phyloP scores from a whole-genome alignment of 345 rosid genomes.

The Heritiera littoralis region DNA sequence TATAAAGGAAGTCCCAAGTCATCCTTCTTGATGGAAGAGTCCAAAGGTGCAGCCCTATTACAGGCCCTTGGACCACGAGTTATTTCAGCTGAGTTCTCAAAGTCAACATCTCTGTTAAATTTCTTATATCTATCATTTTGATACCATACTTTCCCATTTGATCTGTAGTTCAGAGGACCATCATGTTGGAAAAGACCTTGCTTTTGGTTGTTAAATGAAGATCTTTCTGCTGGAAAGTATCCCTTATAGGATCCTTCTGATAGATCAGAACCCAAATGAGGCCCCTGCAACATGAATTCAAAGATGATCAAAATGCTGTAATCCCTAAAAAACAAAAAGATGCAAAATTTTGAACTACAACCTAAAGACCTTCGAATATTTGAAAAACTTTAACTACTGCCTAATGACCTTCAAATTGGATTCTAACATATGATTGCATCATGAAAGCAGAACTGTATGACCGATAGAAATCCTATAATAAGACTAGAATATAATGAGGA shows the following conservation, averaged over 20 bases:
- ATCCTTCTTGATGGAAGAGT: conserved; percentile 42
- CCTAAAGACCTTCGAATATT: background rate
- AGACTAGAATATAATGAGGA: background rate
- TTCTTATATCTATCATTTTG: conserved; percentile 43
- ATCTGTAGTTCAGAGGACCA: conserved; percentile 39
- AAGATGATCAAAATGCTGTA: conserved; percentile 17
- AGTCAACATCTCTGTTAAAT: conserved; percentile 39
- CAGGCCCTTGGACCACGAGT: conserved; percentile 68
- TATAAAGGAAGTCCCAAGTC: conserved; percentile 31
- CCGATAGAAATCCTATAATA: background rate
- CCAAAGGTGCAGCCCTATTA: conserved; percentile 33
- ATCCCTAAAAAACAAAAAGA: background rate
- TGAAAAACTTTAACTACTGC: background rate
- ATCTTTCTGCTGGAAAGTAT: conserved; percentile 41
- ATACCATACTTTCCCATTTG: conserved; percentile 47
- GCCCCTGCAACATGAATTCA: conserved; percentile 33
- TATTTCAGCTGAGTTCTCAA: conserved; percentile 49
- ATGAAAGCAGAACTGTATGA: background rate
- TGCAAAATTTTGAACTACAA: background rate
- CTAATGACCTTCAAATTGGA: background rate
- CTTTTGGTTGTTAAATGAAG: conserved; percentile 38
- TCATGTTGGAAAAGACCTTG: conserved; percentile 35
- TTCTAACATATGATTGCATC: background rate
- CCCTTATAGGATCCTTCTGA: conserved; percentile 43
- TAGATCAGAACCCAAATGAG: conserved; percentile 38